A percentile compares a stretch with the other conserved stretches of the same genome.
Evolutionary conservation across 768 basidiomycete species (phyloP).

Genomic region (Hericium alpestre): DNA sequence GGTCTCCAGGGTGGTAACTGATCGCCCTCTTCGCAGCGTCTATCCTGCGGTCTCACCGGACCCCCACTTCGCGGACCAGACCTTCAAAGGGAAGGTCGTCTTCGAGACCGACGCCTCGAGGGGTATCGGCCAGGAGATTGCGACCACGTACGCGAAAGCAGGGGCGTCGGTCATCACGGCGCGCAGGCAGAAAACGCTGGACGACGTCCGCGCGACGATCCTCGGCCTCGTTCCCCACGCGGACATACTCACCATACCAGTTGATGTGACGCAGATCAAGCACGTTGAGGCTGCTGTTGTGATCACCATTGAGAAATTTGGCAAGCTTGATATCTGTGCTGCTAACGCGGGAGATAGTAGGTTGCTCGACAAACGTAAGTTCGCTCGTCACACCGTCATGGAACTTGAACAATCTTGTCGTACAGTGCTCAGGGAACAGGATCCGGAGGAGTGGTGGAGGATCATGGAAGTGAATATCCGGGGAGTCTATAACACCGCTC

Average conservation of each 20-base stretch:
- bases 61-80: neutral
- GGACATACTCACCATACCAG: neutral
- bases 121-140: conserved; percentile 10
- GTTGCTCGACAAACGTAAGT: neutral
- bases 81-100: conserved; percentile 12
- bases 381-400: neutral
- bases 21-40: neutral
- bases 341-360: conserved; percentile 5
- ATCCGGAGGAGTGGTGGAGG: conserved; percentile 18
- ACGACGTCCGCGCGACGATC: conserved; percentile 7
- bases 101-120: conserved; percentile 11
- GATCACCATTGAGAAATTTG: conserved; percentile 12
- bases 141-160: conserved; percentile 7
- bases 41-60: neutral
- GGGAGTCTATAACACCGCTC: conserved; percentile 14
- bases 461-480: conserved; percentile 16
- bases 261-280: conserved; percentile 9
- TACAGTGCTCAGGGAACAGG: conserved; percentile 11
- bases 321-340: conserved; percentile 15
- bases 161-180: conserved; percentile 9
- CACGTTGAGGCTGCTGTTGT: conserved; percentile 2
- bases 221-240: neutral
- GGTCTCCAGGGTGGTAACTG: neutral
- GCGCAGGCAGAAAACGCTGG: conserved; percentile 6
- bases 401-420: neutral